phyloP scores from a whole-genome alignment of 805 yeast species.

The Teunomyces aglyptinius region DNA sequence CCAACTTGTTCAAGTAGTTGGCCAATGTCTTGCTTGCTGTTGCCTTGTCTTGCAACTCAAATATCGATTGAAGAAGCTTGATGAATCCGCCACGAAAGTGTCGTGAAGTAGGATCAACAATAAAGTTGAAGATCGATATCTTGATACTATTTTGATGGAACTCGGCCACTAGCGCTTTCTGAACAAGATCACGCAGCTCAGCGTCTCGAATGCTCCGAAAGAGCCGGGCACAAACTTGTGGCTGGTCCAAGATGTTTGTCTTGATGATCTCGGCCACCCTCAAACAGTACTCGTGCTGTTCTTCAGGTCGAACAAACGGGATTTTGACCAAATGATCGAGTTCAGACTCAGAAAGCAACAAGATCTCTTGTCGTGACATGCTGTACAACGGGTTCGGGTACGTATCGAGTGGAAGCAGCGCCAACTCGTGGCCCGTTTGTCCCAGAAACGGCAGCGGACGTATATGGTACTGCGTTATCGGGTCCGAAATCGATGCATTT shows the following conservation, averaged over 20 bases:
- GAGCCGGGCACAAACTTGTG: slow-evolving; percentile 18
- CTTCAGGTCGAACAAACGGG: slow-evolving; percentile 22
- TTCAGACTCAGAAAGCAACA: slow-evolving; percentile 19
- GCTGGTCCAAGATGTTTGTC: slow-evolving; percentile 26
- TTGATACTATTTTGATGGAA: slow-evolving; percentile 21
- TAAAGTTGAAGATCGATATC: slow-evolving; percentile 25
- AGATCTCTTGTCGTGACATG: slow-evolving; percentile 25
- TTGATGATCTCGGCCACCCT: slow-evolving; percentile 29
- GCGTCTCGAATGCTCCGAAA: slow-evolving; percentile 19
- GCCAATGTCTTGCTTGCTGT: slow-evolving; percentile 17
- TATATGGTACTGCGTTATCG: slow-evolving; percentile 5
- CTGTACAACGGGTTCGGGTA: slow-evolving; percentile 36
- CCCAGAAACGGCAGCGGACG: slow-evolving; percentile 16
- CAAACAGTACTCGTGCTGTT: slow-evolving; percentile 27
- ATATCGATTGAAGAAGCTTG: slow-evolving; percentile 15
- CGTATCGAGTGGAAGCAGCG: slow-evolving; percentile 17
- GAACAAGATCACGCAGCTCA: slow-evolving; percentile 15
- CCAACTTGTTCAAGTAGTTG: slow-evolving; percentile 26
- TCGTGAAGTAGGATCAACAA: slow-evolving; percentile 21
- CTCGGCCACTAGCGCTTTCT: slow-evolving; percentile 13
- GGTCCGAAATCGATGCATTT: neutral
- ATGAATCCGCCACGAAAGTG: slow-evolving; percentile 17
- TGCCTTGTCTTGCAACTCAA: slow-evolving; percentile 11
- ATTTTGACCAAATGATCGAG: slow-evolving; percentile 25
- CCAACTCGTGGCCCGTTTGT: slow-evolving; percentile 5